Conservation (phyloP, 2,329 filamentous ascomycete species). For the Fusarium kyushuense region DNA sequence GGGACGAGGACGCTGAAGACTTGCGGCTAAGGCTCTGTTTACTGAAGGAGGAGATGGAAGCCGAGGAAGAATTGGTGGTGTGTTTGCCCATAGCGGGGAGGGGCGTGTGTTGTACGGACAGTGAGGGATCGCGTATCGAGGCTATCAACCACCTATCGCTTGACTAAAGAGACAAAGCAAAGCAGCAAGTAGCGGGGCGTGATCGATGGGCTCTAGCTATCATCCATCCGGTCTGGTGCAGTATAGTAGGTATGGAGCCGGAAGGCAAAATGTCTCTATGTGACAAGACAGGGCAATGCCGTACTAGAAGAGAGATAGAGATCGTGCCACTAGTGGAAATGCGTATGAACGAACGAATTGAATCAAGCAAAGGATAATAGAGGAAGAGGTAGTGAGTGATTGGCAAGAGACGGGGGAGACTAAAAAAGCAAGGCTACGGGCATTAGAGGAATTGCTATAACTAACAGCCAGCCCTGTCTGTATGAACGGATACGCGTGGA, state of each 20-base stretch:
- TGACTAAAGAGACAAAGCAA: constrained; percentile 11
- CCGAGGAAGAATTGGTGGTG: constrained; percentile 33
- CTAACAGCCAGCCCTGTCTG: constrained; percentile 21
- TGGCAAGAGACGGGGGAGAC: constrained; percentile 4
- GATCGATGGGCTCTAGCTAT: constrained; percentile 28
- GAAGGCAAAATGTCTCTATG: constrained; percentile 12
- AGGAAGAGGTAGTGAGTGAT: constrained; percentile 9
- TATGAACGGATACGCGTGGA: constrained; percentile 28
- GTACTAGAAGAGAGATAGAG: constrained; percentile 1
- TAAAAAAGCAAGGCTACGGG: constrained; percentile 34
- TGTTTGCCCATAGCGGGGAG: constrained; percentile 48
- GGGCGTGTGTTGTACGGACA: constrained; percentile 18
- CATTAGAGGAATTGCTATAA: too few relatives aligned
- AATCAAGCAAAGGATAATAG: neutral
- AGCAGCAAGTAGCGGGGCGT: constrained; percentile 19
- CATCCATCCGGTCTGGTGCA: constrained; percentile 17
- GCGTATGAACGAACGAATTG: constrained; percentile 7
- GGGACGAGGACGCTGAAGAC: constrained; percentile 42
- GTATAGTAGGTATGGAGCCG: constrained; percentile 23
- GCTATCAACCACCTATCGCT: constrained; percentile 13
- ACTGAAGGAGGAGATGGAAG: constrained; percentile 34
- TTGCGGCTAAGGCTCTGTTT: constrained; percentile 42
- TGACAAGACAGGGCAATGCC: neutral
- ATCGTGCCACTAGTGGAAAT: neutral
- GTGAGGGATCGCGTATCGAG: constrained; percentile 14